Percentiles rank a stretch among this genome's conserved stretches.
Conservation (phyloP, 2,329 filamentous ascomycete species). For the Cercospora canescens region DNA sequence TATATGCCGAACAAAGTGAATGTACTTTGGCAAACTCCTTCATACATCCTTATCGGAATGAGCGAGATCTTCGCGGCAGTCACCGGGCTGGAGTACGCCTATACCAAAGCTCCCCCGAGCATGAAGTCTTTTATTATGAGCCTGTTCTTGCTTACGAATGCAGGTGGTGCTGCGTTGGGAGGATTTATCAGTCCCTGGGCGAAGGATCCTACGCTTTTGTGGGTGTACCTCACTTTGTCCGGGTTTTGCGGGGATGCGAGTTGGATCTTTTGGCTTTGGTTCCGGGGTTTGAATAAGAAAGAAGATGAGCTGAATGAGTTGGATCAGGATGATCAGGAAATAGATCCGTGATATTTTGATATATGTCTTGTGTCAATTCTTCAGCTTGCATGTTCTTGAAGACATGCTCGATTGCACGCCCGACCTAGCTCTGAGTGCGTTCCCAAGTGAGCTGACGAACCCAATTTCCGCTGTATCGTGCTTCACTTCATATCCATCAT, state of each 20-base stretch:
- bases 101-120: conserved; percentile 44
- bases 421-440: too few species aligned
- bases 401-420: too few species aligned
- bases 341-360: neutral
- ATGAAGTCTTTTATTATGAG: conserved; percentile 40
- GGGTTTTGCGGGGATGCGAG: conserved; percentile 20
- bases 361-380: too few species aligned
- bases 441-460: too few species aligned
- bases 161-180: conserved; percentile 59
- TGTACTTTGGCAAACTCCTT: conserved; percentile 36
- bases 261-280: conserved; percentile 22
- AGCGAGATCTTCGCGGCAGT: conserved; percentile 48
- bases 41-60: conserved; percentile 46
- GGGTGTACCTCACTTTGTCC: conserved; percentile 47
- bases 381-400: too few species aligned
- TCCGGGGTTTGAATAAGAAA: conserved; percentile 45
- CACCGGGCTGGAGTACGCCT: conserved; percentile 48
- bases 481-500: too few species aligned
- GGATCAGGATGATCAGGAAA: conserved; percentile 9
- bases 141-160: conserved; percentile 44
- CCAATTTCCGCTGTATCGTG: too few species aligned
- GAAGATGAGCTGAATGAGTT: conserved; percentile 19
- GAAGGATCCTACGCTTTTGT: conserved; percentile 63
- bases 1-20: conserved; percentile 43
- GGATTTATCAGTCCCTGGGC: conserved; percentile 61